A percentile compares a stretch with the other conserved stretches of the same genome.
These are phyloP conservation scores for Hibiscus mutabilis DNA, from an alignment of 345 rosid genomes.

Conservation along the genomic window DNA sequence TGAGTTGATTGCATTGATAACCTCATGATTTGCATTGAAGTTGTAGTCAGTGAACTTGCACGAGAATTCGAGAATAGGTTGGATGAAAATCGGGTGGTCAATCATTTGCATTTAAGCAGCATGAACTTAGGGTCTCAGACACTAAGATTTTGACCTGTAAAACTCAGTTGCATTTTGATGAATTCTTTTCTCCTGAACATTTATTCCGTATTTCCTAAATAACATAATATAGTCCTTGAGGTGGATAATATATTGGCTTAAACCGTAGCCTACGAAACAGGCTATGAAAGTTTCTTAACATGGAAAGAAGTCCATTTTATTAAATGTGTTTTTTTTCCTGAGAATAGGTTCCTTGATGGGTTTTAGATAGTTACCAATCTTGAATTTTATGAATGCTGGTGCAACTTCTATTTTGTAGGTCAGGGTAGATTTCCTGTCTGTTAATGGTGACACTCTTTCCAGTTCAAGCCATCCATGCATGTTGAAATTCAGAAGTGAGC, in stretches of 20 bases:
- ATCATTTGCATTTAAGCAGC: background rate
- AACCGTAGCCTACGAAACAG: background rate
- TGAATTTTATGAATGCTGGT: background rate
- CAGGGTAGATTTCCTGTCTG: conserved; percentile 60
- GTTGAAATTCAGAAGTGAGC: conserved; percentile 70
- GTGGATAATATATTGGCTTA: background rate
- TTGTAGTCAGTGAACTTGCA: background rate
- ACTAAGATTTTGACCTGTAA: background rate
- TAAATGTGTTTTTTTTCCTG: background rate
- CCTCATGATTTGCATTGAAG: background rate
- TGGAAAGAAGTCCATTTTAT: background rate
- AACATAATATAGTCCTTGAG: background rate
- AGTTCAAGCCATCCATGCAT: conserved; percentile 69
- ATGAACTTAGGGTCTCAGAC: background rate
- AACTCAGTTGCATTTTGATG: background rate
- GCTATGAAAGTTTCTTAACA: background rate
- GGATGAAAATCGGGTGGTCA: background rate
- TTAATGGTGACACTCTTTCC: conserved; percentile 44
- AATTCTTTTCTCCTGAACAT: background rate
- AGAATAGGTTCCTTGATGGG: background rate
- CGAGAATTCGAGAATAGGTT: background rate
- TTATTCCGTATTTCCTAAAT: background rate
- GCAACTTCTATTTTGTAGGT: conserved; percentile 40
- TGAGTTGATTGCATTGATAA: background rate
- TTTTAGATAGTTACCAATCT: background rate